Evolutionary conservation across 352 stramenopile genomes (phyloP).

Genomic region (Pythium guiyangense): DNA sequence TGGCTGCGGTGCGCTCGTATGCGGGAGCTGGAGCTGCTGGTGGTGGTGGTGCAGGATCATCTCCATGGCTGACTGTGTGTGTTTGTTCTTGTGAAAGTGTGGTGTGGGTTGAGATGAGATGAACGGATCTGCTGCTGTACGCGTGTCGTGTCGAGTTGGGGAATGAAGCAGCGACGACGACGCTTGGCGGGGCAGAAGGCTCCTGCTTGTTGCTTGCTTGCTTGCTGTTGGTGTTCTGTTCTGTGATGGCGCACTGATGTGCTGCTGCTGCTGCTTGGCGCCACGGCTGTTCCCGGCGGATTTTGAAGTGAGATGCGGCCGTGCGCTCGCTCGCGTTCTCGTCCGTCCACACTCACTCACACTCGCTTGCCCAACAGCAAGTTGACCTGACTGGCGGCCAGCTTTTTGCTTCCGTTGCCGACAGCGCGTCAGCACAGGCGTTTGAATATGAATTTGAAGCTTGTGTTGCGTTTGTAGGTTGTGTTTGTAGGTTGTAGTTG

Average conservation of each 20-base stretch:
- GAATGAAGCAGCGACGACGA: slow-evolving; percentile 7
- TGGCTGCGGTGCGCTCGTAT: slow-evolving; percentile 20
- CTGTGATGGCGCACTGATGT: neutral
- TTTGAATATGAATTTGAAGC: too few relatives aligned
- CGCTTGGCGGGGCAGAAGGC: slow-evolving; percentile 2
- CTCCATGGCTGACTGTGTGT: slow-evolving; percentile 38
- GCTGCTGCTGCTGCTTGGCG: slow-evolving; percentile 1
- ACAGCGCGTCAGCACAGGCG: too few relatives aligned
- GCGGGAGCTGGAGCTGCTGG: too few relatives aligned
- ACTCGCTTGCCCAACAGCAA: neutral
- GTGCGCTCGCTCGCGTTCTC: neutral
- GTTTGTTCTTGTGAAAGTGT: too few relatives aligned
- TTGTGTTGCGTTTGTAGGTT: too few relatives aligned
- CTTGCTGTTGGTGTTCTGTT: neutral
- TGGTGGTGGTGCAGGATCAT: slow-evolving; percentile 55
- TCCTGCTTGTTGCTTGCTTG: too few relatives aligned
- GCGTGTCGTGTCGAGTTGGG: slow-evolving; percentile 13
- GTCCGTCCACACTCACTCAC: neutral
- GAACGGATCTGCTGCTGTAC: too few relatives aligned
- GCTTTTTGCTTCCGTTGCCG: neutral
- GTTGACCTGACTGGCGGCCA: neutral
- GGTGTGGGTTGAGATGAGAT: too few relatives aligned
- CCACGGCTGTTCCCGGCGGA: neutral
- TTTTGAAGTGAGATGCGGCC: neutral
- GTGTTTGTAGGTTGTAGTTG: too few relatives aligned